phyloP scores from a whole-genome alignment of 192 early-diverging fungal genomes.

The Mortierella claussenii region DNA sequence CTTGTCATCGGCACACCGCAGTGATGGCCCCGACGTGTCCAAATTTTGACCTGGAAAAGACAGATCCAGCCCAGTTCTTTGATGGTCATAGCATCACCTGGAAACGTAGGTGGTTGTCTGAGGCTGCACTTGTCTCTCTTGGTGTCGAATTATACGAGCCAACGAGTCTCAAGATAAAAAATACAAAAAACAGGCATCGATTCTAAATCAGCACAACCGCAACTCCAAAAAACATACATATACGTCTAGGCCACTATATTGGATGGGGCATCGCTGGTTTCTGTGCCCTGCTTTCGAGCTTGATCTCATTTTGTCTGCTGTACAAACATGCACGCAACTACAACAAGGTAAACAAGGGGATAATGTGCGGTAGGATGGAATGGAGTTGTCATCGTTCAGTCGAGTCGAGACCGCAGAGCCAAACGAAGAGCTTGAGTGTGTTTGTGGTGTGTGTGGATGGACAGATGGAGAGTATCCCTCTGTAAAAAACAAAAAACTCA shows the following conservation, averaged over 20 bases:
- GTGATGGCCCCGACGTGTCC: conserved; percentile 32
- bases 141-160: not conserved
- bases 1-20: too few species aligned
- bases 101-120: conserved; percentile 26
- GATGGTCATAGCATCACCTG: conserved; percentile 35
- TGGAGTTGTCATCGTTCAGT: too few species aligned
- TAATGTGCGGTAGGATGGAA: too few species aligned
- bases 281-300: conserved; percentile 61
- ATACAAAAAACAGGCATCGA: not conserved
- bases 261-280: conserved; percentile 68
- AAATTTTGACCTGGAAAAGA: conserved; percentile 10
- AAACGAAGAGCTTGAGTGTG: too few species aligned
- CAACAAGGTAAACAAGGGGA: conserved; percentile 47
- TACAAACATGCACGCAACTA: conserved; percentile 66
- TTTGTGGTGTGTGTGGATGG: too few species aligned
- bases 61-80: conserved; percentile 36
- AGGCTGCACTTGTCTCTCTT: not conserved
- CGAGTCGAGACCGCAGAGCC: too few species aligned
- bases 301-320: conserved; percentile 62
- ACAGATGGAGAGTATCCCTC: too few species aligned
- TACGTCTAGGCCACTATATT: conserved; percentile 60
- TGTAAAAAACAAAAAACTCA: too few species aligned
- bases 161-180: not conserved
- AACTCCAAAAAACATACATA: not conserved
- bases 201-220: not conserved